Evolutionary conservation across 2,329 filamentous ascomycete genomes (phyloP), one percentile per base, ranked within the genome.

Genomic region (Verticillium tricorpus): DNA sequence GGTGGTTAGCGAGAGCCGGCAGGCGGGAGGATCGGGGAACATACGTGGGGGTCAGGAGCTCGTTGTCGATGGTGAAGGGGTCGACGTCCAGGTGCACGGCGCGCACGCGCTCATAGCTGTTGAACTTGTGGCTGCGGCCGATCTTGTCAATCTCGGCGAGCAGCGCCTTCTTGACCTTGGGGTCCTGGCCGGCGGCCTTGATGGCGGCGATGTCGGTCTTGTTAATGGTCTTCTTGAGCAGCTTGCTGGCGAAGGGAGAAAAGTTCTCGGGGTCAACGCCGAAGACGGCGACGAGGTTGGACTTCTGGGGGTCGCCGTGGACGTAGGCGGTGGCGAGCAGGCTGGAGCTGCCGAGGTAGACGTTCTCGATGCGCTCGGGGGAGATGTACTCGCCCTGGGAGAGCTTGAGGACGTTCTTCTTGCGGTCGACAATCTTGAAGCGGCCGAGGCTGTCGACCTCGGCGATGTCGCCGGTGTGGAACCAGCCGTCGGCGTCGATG

Each of bases 381-480:
- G 93, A 97, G 70, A 99, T 92, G 78, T 99, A 99, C 79, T 99
- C 95, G 74, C 95, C 95, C 77, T 99, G 95, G 0, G 94, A 89
- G 61, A 99, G 86, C 84, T 99, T 99, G 73, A 99, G 87, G n/a
- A 99, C 92, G 77, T 98, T 98, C 89, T 99, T 99, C 78, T 93
- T 89, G 70, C 95, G 93, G 77, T 99, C 95, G 70, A 99, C 89
- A 76, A 99, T 96, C 76, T 86, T 88, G 81, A 98, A 89, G 64
- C 93, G 91, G 65, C 95, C 95, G 71, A 91, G 77, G 67, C 88
- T 87, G 76, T 99, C 95, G 28, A 99, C 82, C 66, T 88, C 85
- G 71, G 88, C 92, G 67, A 99, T 94, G 70, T 99, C 95, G 61
- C 95, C 95, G 0, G 93, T 97, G 74, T 91, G 90, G 85, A 99